phyloP scores from a whole-genome alignment of 352 stramenopile genomes.

The Sclerospora graminicola region DNA sequence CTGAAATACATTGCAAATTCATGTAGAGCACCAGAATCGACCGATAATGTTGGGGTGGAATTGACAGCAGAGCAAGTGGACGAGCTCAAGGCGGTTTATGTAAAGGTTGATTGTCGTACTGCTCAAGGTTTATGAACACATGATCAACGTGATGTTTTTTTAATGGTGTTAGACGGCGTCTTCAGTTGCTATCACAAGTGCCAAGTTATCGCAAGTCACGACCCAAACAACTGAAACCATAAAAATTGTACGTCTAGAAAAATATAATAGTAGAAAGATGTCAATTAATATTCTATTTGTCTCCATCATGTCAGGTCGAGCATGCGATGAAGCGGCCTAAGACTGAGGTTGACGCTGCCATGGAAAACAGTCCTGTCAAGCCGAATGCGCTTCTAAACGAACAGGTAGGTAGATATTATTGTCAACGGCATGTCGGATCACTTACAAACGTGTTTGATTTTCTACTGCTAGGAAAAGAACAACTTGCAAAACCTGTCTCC shows the following conservation, averaged over 20 bases:
- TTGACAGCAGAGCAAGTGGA: slow-evolving; percentile 34
- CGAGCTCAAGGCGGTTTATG: slow-evolving; percentile 36
- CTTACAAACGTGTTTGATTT: not conserved
- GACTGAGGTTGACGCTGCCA: slow-evolving; percentile 54
- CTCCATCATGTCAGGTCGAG: slow-evolving; percentile 30
- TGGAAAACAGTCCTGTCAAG: slow-evolving; percentile 64
- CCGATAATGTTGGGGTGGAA: slow-evolving; percentile 13
- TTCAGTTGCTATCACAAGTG: slow-evolving; percentile 39
- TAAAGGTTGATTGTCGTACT: slow-evolving; percentile 24
- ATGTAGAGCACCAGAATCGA: slow-evolving; percentile 19
- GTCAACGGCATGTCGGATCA: not conserved
- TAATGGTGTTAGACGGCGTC: slow-evolving; percentile 30
- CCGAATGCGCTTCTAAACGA: slow-evolving; percentile 29
- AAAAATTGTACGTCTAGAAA: slow-evolving; percentile 31
- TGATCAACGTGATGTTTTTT: not conserved
- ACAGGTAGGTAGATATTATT: slow-evolving; percentile 10
- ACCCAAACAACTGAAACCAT: slow-evolving; percentile 60
- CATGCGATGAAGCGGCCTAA: slow-evolving; percentile 69
- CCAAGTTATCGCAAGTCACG: slow-evolving; percentile 44
- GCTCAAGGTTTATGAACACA: not conserved
- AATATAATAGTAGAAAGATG: not conserved
- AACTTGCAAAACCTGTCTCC: slow-evolving; percentile 17
- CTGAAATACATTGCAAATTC: not conserved
- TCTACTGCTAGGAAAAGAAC: slow-evolving; percentile 11
- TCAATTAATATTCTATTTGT: not conserved